Evolutionary conservation across 164 flowering plant genomes (phyloP).

Genomic region (Stephania japonica): DNA sequence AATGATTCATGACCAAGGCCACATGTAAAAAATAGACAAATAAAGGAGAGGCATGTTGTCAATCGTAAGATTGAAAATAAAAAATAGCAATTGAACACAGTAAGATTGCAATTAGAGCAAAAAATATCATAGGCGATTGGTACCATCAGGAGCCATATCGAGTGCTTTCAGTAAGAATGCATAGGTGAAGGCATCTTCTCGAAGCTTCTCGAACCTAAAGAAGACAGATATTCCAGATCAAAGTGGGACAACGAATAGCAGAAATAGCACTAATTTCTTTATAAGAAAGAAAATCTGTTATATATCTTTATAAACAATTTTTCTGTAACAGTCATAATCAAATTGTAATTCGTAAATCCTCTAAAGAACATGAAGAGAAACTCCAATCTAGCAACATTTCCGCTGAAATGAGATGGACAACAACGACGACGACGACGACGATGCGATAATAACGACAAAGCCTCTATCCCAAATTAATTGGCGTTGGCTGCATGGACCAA

Average conservation of each 20-base stretch:
- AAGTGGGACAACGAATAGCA: neutral
- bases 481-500: too few species aligned
- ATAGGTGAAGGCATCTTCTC: slow-evolving; percentile 61
- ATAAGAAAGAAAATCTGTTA: neutral
- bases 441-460: neutral
- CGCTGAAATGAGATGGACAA: neutral
- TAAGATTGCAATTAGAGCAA: neutral
- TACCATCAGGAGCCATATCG: slow-evolving; percentile 20
- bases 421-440: neutral
- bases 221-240: neutral
- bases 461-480: too few species aligned
- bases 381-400: neutral
- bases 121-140: neutral
- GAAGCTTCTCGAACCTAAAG: slow-evolving; percentile 74
- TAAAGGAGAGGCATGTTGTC: too few species aligned
- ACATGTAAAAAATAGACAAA: neutral
- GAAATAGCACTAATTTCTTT: neutral
- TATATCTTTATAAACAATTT: neutral
- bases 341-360: neutral
- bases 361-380: neutral
- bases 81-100: neutral
- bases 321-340: neutral
- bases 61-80: neutral
- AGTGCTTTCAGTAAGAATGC: slow-evolving; percentile 27
- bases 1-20: neutral